A percentile compares a stretch with the other conserved stretches of the same genome.
These are phyloP conservation scores for Vitis hybrid DNA, from an alignment of 177 flowering plant genomes.

Conservation along the genomic window DNA sequence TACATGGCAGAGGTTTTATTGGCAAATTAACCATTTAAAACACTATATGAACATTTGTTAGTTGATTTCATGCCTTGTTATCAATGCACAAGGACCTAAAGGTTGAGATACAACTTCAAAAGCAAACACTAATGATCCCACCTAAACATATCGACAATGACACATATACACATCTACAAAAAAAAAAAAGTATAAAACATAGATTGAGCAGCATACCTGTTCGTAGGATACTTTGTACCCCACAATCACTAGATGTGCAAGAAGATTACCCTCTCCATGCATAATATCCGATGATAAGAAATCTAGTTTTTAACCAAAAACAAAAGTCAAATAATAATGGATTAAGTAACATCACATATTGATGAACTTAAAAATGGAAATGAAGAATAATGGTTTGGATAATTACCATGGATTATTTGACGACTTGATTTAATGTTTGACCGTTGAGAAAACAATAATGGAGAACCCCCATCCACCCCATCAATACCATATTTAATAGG, in stretches of 20 bases:
- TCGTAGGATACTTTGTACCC: slow-evolving; percentile 81
- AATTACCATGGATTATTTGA: slow-evolving; percentile 72
- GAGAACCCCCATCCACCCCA: slow-evolving; percentile 97
- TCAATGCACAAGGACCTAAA: not conserved
- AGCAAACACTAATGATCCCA: not conserved
- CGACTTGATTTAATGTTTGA: slow-evolving; percentile 77
- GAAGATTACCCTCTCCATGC: slow-evolving; percentile 97
- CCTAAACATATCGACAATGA: not conserved
- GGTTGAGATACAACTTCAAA: not conserved
- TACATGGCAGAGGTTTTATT: too few relatives aligned
- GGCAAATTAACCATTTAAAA: not conserved
- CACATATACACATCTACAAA: not conserved
- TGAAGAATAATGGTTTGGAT: not conserved
- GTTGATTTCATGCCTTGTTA: slow-evolving; percentile 1
- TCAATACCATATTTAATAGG: slow-evolving; percentile 88
- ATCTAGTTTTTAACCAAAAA: slow-evolving; percentile 42
- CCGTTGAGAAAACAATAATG: slow-evolving; percentile 56
- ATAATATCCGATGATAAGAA: slow-evolving; percentile 79
- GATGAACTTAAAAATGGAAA: slow-evolving; percentile 5
- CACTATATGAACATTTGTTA: not conserved
- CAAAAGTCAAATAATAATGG: slow-evolving; percentile 10
- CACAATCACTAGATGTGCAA: slow-evolving; percentile 76
- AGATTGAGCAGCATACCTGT: slow-evolving; percentile 55
- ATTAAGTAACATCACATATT: not conserved
- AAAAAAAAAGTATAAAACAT: not conserved